Conservation (phyloP, 805 yeast genomes). For the Metschnikowia kunwiensis region DNA sequence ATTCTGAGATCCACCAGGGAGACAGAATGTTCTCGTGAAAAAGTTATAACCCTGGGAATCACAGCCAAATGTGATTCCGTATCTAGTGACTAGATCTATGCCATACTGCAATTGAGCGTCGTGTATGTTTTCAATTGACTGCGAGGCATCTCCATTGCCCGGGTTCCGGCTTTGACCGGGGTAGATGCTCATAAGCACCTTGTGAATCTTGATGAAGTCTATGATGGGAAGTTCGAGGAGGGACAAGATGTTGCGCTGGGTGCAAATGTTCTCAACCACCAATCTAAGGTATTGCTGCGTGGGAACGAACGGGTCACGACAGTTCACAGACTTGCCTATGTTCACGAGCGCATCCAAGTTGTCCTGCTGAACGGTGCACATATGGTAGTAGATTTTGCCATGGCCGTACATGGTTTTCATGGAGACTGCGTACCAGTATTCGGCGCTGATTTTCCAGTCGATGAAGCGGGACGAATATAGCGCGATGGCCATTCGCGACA, state of each 20-base stretch:
- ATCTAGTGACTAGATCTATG: constrained; percentile 59
- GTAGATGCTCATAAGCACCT: constrained; percentile 57
- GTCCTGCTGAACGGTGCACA: constrained; percentile 81
- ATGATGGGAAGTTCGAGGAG: constrained; percentile 57
- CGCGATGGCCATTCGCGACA: constrained; percentile 86
- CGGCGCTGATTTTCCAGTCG: constrained; percentile 83
- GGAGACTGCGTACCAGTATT: constrained; percentile 76
- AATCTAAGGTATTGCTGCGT: constrained; percentile 72
- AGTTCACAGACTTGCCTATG: constrained; percentile 73
- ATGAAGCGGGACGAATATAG: constrained; percentile 73
- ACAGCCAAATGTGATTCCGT: constrained; percentile 64
- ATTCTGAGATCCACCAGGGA: constrained; percentile 29
- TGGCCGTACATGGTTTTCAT: constrained; percentile 75
- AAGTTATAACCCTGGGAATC: constrained; percentile 63
- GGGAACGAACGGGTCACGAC: constrained; percentile 82
- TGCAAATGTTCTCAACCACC: constrained; percentile 74
- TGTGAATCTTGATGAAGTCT: constrained; percentile 64
- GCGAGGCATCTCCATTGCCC: constrained; percentile 7
- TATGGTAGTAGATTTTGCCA: constrained; percentile 83
- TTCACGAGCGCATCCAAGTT: constrained; percentile 74
- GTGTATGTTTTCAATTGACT: constrained; percentile 27
- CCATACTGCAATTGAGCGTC: constrained; percentile 51
- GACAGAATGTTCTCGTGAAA: constrained; percentile 45
- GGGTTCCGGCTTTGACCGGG: constrained; percentile 5
- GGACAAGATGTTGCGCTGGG: constrained; percentile 59